Evolutionary conservation across 441 rosid species (phyloP).

Genomic region (Viola pubescens): DNA sequence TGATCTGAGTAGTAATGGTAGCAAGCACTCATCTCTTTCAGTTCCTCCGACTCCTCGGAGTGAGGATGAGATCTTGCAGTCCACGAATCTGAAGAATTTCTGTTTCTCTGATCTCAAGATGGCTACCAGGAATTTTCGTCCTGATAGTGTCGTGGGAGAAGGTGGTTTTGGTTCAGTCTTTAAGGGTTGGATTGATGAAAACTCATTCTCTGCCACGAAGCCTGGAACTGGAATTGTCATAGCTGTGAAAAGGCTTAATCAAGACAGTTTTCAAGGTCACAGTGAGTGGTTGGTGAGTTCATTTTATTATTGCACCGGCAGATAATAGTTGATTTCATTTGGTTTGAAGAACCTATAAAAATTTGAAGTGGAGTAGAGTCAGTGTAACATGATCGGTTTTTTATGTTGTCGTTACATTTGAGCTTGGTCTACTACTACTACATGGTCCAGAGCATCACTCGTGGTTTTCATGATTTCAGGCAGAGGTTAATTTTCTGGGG

Average conservation of each 20-base stretch:
- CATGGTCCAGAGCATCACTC: slow-evolving; percentile 8
- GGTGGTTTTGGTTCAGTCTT: slow-evolving; percentile 95
- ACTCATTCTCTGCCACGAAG: slow-evolving; percentile 53
- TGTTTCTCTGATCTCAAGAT: slow-evolving; percentile 47
- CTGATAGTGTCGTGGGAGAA: slow-evolving; percentile 83
- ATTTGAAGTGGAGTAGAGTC: neutral
- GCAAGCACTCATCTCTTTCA: slow-evolving; percentile 47
- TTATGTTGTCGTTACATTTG: neutral
- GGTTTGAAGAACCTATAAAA: neutral
- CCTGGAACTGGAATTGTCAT: slow-evolving; percentile 80
- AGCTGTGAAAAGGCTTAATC: slow-evolving; percentile 83
- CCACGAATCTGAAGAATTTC: slow-evolving; percentile 68
- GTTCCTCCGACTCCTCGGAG: slow-evolving; percentile 55
- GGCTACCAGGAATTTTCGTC: slow-evolving; percentile 82
- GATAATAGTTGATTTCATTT: neutral
- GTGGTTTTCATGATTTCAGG: slow-evolving; percentile 27
- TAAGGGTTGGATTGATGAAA: slow-evolving; percentile 92
- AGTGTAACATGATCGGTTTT: neutral
- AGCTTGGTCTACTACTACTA: neutral
- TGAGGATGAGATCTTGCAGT: slow-evolving; percentile 79
- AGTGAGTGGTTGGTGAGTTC: slow-evolving; percentile 83
- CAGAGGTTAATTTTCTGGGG: slow-evolving; percentile 85
- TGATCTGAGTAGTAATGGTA: slow-evolving; percentile 38
- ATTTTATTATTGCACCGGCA: slow-evolving; percentile 9
- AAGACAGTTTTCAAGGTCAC: slow-evolving; percentile 81